Percentiles rank a stretch among this genome's conserved stretches.
phyloP scores from a whole-genome alignment of 2,329 filamentous ascomycete species.

The Aspergillus novofumigatus region DNA sequence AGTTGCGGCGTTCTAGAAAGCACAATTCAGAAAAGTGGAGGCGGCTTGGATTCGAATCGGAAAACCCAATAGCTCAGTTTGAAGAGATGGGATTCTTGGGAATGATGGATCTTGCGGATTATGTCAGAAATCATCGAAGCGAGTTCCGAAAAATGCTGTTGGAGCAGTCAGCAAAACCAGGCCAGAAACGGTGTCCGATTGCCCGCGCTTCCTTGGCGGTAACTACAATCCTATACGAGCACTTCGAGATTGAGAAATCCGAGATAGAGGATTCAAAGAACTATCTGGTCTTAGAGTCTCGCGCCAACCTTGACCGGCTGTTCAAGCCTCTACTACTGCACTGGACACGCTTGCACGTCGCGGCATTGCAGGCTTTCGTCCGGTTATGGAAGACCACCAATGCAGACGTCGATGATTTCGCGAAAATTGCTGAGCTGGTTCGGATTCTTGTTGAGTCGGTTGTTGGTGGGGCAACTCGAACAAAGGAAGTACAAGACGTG shows the following conservation, averaged over 20 bases:
- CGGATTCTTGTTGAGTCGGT: constrained; percentile 87
- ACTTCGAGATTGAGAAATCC: constrained; percentile 87
- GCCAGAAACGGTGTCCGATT: constrained; percentile 75
- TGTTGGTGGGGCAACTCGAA: constrained; percentile 74
- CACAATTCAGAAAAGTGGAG: constrained; percentile 93
- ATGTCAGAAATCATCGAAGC: constrained; percentile 86
- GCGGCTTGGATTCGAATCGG: constrained; percentile 83
- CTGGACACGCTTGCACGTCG: constrained; percentile 86
- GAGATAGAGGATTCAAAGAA: constrained; percentile 74
- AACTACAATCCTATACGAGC: constrained; percentile 84
- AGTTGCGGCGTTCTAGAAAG: constrained; percentile 58
- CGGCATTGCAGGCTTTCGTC: constrained; percentile 81
- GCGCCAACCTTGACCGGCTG: constrained; percentile 75
- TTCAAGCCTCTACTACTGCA: constrained; percentile 86
- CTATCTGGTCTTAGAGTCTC: constrained; percentile 69
- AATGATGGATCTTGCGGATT: constrained; percentile 97
- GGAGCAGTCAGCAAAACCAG: constrained; percentile 74
- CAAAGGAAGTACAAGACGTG: constrained; percentile 78
- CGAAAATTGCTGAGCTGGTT: constrained; percentile 86
- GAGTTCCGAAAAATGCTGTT: constrained; percentile 86
- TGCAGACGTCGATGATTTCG: constrained; percentile 80
- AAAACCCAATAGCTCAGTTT: constrained; percentile 83
- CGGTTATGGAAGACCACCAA: constrained; percentile 88
- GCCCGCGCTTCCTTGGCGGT: constrained; percentile 81
- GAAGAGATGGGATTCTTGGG: constrained; percentile 81